Evolutionary conservation across 1,284 basidiomycete genomes (phyloP), one percentile per base, ranked within the genome.

Genomic region (Meira nashicola): DNA sequence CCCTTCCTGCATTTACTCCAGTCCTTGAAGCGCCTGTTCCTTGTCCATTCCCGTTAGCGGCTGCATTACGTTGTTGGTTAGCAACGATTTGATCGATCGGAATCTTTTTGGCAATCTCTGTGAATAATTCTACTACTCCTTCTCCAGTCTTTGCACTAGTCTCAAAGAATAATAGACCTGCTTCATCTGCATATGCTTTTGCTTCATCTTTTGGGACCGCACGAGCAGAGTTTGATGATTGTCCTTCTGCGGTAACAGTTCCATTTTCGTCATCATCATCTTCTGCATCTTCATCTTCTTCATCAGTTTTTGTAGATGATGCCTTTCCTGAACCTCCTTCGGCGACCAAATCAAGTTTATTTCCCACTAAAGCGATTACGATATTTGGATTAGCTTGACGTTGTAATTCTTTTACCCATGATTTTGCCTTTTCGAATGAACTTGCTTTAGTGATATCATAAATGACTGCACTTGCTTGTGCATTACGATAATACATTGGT

Each of bases 391-490:
- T 97, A 40, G 95, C 94, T 79, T 99, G 94, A 65, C 95, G 86
- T 80, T 99, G 95, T 25, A 99, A 84, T 81, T 99, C 94, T 83
- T 97, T 98, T 66, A 99, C 93, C 94, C 94, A 99, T 39, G 92
- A 92, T 83, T 99, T 98, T 62, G 94, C 94, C 81, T 98, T 98
- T 80, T 99, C 95, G 64, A 98, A 85, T 71, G 92, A 96, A 58
- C 89, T 85, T 12, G 71, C 70, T 79, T 92, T 93, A 56, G 91
- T 94, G 58, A 98, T 88, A 79, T 98, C 94, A 81, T 97, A 98
- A 28, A 97, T 93, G 33, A 98, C 94, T 39, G 97, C 92, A 46
- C 93, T 94, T 7, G 94, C 94, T 79, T 97, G 93, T 10, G 94
- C 93, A 73, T 98, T 96, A 76, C 94, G 89, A 80, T 97, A 98